These are phyloP conservation scores for Chlamydomonas eustigma DNA, from an alignment of 139 green algal species.

Conservation along the genomic window DNA sequence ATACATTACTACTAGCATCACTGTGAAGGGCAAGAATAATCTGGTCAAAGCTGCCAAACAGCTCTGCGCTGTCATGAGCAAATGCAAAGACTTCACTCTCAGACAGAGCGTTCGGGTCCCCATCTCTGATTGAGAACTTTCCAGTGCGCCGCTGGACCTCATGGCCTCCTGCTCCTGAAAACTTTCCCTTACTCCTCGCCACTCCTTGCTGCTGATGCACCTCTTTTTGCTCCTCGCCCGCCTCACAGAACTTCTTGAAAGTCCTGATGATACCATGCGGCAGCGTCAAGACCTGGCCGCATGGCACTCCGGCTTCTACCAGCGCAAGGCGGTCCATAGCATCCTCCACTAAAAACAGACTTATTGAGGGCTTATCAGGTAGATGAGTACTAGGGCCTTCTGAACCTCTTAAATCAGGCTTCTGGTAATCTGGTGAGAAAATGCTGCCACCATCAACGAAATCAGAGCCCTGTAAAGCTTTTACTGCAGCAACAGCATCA, in stretches of 20 bases:
- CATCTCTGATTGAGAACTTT: neutral
- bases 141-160: neutral
- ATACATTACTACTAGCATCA: neutral
- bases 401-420: neutral
- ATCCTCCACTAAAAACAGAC: slow-evolving; percentile 11
- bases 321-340: slow-evolving; percentile 2
- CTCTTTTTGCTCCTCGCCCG: neutral
- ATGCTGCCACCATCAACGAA: neutral
- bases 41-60: neutral
- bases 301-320: slow-evolving; percentile 1
- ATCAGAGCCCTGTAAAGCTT: neutral
- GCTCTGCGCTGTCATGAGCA: neutral
- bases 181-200: too few relatives aligned
- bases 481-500: slow-evolving; percentile 24
- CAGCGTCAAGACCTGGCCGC: neutral
- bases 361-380: neutral
- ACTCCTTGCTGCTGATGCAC: neutral
- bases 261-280: neutral
- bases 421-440: too few relatives aligned
- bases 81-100: neutral
- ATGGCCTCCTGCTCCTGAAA: slow-evolving; percentile 2
- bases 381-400: neutral
- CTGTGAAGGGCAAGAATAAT: slow-evolving; percentile 8
- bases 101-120: neutral
- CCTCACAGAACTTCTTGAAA: neutral